Base-by-base conservation (phyloP, 441 rosid genomes). In the Metrosideros polymorpha region DNA sequence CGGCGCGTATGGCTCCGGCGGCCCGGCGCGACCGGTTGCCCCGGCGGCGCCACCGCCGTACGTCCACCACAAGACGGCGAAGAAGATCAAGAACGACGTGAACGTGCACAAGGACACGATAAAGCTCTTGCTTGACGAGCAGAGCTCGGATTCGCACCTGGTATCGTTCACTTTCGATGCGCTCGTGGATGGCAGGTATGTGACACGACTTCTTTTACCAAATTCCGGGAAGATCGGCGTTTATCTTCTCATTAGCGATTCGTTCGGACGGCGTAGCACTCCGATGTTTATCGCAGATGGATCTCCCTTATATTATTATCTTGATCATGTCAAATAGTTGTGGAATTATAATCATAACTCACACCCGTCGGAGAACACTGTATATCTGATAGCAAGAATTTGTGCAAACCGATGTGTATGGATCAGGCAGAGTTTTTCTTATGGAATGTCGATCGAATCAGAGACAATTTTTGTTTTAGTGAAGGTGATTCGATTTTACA, bases 91-190 rank as follows among this genome's bases (percentile, higher is more conserved):
- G 87, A 90, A 86, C 66, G 86, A 85, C 51, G 87, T 88, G 55
- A 90, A 90, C 53, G 89, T 90, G 83, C 89, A 52, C 15, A 88
- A 90, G 89, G 85, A 88, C 53, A 85, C 87, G 42, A 83, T 90
- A 22, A 83, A 42, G 77, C 79, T 90, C 54, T 75, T 51, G 56
- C 24, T 88, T 32, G 90, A 90, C 57, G 86, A 86, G 63, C 82
- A 85, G 66, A 84, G 87, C 55, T 55, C 75, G 87, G 90, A 86
- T 45, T 85, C 86, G 51, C 51, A 88, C 75, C 82, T 90, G 89
- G 83, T 90, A 35, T 86, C 91, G 79, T 89, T 89, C 91, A 89
- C 88, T 82, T 90, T 90, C 51, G 91, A 90, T 88, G 91, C 91
- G 54, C 59, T 86, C 57, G 88, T 90, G 30, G 91, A 88, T 61